Evolutionary conservation across 106 monocot genomes (phyloP), one percentile per base, ranked within the genome.

Genomic region (Platanthera guangdongensis): DNA sequence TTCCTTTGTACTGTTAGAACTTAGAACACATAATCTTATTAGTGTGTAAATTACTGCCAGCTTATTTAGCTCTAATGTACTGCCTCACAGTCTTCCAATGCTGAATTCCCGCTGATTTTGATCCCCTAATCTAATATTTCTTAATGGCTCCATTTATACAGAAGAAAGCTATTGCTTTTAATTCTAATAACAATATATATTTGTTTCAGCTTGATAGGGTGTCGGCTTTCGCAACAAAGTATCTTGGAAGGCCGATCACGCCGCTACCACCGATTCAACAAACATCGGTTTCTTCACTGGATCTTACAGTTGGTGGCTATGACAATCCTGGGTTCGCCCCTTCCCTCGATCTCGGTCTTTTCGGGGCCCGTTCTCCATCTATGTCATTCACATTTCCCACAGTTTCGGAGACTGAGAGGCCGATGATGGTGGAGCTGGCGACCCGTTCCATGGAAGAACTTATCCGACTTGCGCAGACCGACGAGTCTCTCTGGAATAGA

Each of bases 391-490:
- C 84, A 11, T 84, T 92, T 64, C 84, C 82, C 14, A 18, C 83
- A 1, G 78, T 96, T 49, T 79, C 93, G 0, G 95, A 96, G 22
- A 81, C 86, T 25, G 95, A 96, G 76, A 90, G 85, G 81, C 90
- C 93, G 15, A 47, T 90, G 7, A 90, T 96, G 95, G 86, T 68
- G 2, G 90, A 96, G 49, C 79, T 89, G 74, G 90, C 93, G 0
- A 74, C 87, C 4, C 80, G 65, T 68, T 93, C 90, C n/a, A 83
- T 93, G 88, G 85, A 89, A 21, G 93, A 93, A 72, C 67, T 93
- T 10, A 81, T 96, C 19, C 77, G 88, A 57, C 76, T 96, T 6
- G 78, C 77, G 10, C 93, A 87, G 77, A 78, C 85, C 3, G 84
- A 90, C 11, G 93, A 87, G 48, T 90, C 88, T 0, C 16, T 96